Conservation (phyloP, 2,329 filamentous ascomycete species). For the Lachnellula willkommii region DNA sequence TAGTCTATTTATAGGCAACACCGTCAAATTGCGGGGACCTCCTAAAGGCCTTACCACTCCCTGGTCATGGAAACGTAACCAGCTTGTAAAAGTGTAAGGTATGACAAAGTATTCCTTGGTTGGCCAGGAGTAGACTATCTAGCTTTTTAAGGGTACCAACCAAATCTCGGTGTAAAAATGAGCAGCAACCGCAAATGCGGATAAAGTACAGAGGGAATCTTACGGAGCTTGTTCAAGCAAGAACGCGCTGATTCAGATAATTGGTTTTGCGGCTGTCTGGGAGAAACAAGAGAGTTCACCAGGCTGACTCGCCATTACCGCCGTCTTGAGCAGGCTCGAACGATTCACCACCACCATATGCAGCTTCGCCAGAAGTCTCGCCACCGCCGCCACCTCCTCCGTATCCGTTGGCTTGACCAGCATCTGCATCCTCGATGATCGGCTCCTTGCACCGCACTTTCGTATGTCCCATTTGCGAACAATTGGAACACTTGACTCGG, state of each 20-base stretch:
- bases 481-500: conserved; percentile 56
- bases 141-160: no score
- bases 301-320: not conserved
- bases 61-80: no score
- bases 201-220: no score
- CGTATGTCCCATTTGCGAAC: conserved; percentile 40
- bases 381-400: conserved; percentile 10
- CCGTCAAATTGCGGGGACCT: no score
- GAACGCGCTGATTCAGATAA: not conserved
- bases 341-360: not conserved
- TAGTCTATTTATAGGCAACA: no score
- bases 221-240: no score
- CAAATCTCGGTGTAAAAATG: no score
- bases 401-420: conserved; percentile 17
- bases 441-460: conserved; percentile 37
- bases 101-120: no score
- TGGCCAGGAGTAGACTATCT: no score
- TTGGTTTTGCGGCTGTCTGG: not conserved
- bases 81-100: no score
- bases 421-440: conserved; percentile 16
- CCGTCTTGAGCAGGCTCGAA: not conserved
- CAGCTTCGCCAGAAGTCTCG: conserved; percentile 1
- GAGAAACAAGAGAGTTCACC: not conserved
- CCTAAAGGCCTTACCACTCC: no score
- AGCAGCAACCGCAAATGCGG: no score